phyloP scores from a whole-genome alignment of 2,329 filamentous ascomycete species.

The Pseudocercospora vitis region DNA sequence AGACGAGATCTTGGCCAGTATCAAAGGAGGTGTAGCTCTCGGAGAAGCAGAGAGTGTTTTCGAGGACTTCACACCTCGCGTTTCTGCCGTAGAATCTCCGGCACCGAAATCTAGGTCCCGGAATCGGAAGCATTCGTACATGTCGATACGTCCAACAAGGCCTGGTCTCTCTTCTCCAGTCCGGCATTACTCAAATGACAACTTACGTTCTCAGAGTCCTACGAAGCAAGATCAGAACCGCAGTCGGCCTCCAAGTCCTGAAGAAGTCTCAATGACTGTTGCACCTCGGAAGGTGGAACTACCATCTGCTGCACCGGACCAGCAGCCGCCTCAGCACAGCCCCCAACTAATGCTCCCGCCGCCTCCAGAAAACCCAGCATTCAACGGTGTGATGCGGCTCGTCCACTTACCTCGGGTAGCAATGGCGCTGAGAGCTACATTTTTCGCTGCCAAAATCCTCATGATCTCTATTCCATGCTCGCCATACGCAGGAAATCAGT shows the following conservation, averaged over 20 bases:
- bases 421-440: slow-evolving; percentile 50
- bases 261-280: slow-evolving; percentile 12
- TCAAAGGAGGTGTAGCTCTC: slow-evolving; percentile 59
- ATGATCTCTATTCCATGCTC: slow-evolving; percentile 68
- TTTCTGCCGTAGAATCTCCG: slow-evolving; percentile 47
- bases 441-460: slow-evolving; percentile 70
- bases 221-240: slow-evolving; percentile 19
- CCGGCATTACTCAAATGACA: slow-evolving; percentile 23
- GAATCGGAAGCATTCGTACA: slow-evolving; percentile 27
- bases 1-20: slow-evolving; percentile 76
- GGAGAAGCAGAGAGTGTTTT: slow-evolving; percentile 32
- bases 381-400: slow-evolving; percentile 37
- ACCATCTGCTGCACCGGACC: slow-evolving; percentile 4
- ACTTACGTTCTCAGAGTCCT: slow-evolving; percentile 21
- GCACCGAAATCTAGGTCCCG: slow-evolving; percentile 21
- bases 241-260: slow-evolving; percentile 17
- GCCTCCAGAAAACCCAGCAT: slow-evolving; percentile 31
- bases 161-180: slow-evolving; percentile 22
- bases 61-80: slow-evolving; percentile 36
- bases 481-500: slow-evolving; percentile 66
- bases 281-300: slow-evolving; percentile 11
- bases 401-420: slow-evolving; percentile 37
- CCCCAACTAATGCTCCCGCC: slow-evolving; percentile 41
- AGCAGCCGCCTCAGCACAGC: slow-evolving; percentile 27
- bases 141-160: slow-evolving; percentile 25